Percentiles rank a stretch among this genome's conserved stretches.
These are phyloP conservation scores for Colletotrichum scovillei DNA, from an alignment of 2,329 filamentous ascomycete species.

Conservation along the genomic window DNA sequence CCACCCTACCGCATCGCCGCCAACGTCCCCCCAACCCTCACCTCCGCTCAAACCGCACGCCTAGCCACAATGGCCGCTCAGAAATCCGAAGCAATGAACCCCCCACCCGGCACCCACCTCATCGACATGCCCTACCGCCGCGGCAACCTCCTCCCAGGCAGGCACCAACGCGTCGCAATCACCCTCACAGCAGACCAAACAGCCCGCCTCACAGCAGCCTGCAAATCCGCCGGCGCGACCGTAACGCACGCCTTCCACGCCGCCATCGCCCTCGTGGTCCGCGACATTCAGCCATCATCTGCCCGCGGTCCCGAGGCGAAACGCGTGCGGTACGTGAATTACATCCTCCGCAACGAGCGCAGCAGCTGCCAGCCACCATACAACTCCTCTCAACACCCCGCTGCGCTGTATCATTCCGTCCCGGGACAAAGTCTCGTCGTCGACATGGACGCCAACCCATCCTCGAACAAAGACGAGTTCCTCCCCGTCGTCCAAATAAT, in stretches of 20 bases:
- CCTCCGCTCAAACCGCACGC: constrained; percentile 31
- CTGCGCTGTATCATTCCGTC: constrained; percentile 45
- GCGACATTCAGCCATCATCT: constrained; percentile 40
- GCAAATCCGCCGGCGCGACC: constrained; percentile 38
- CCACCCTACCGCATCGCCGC: constrained; percentile 43
- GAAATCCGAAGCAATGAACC: constrained; percentile 6
- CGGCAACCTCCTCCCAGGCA: constrained; percentile 35
- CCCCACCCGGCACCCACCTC: constrained; percentile 1
- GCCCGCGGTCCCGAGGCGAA: background rate
- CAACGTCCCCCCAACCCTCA: constrained; percentile 33
- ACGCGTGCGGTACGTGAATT: constrained; percentile 42
- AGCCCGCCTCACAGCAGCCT: constrained; percentile 32
- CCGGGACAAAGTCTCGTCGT: constrained; percentile 42
- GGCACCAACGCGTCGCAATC: constrained; percentile 42
- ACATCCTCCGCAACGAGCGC: constrained; percentile 48
- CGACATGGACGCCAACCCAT: constrained; percentile 36
- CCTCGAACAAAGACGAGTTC: constrained; percentile 39
- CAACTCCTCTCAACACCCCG: constrained; percentile 39
- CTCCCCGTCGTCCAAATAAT: constrained; percentile 38
- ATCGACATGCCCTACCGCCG: constrained; percentile 39
- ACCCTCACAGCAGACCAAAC: constrained; percentile 38
- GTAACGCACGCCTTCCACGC: constrained; percentile 48
- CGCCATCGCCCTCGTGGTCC: constrained; percentile 42
- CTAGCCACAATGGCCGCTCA: constrained; percentile 29
- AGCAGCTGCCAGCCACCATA: constrained; percentile 40